Conservation (phyloP, 768 basidiomycete species). For the Suillus placidus region DNA sequence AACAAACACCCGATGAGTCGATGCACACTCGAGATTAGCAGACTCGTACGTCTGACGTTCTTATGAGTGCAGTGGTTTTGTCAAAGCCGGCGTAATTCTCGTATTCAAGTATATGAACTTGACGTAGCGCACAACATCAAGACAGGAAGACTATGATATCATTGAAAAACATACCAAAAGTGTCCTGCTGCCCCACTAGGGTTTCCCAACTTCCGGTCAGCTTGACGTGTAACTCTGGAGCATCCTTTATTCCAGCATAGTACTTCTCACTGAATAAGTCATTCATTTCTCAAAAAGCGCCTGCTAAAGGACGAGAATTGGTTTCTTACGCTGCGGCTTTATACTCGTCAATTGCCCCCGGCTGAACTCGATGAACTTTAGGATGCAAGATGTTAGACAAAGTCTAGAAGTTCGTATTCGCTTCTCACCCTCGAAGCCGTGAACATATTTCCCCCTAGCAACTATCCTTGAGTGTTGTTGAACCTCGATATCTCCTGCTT, state of each 20-base stretch:
- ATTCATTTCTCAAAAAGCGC: conserved; percentile 11
- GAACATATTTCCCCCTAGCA: conserved; percentile 92
- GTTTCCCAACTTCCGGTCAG: conserved; percentile 95
- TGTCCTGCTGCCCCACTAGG: conserved; percentile 86
- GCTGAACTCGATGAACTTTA: conserved; percentile 84
- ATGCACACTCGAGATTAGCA: conserved; percentile 4
- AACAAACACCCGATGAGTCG: conserved; percentile 8
- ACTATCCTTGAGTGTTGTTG: conserved; percentile 88
- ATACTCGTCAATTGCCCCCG: conserved; percentile 80
- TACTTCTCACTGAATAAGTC: conserved; percentile 66
- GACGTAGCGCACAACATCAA: conserved; percentile 1
- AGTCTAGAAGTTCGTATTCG: conserved; percentile 6
- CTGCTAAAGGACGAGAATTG: conserved; percentile 6
- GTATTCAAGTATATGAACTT: conserved; percentile 84
- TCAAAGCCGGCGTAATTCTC: conserved; percentile 93
- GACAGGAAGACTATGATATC: not conserved
- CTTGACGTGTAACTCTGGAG: conserved; percentile 76
- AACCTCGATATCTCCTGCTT: conserved; percentile 73
- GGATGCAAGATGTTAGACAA: conserved; percentile 11
- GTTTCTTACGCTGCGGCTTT: conserved; percentile 79
- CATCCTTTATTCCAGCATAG: conserved; percentile 78
- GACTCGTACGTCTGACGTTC: conserved; percentile 58
- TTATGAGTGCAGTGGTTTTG: conserved; percentile 65
- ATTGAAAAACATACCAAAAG: conserved; percentile 54
- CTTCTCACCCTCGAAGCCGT: conserved; percentile 77